phyloP scores from a whole-genome alignment of 768 basidiomycete genomes.

The Terana coerulea region DNA sequence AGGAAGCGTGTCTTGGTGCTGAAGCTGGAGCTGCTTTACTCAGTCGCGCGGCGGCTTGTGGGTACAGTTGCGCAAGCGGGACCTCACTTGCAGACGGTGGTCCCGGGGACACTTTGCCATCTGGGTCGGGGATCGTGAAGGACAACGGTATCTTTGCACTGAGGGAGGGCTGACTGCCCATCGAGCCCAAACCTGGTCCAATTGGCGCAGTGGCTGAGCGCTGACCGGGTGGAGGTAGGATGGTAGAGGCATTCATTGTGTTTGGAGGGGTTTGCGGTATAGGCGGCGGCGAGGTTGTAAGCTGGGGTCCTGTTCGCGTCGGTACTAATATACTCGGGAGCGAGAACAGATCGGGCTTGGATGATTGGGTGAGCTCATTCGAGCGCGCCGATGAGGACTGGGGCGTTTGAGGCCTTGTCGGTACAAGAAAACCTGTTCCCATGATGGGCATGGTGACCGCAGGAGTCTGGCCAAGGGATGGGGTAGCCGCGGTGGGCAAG shows the following conservation, averaged over 20 bases:
- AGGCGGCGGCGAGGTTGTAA: background rate
- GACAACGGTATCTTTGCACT: conserved; percentile 8
- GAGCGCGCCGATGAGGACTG: background rate
- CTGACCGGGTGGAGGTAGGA: conserved; percentile 12
- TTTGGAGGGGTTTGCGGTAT: background rate
- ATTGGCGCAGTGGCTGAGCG: conserved; percentile 28
- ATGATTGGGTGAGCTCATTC: background rate
- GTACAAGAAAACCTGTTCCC: background rate
- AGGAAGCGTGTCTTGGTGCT: background rate
- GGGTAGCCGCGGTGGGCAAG: background rate
- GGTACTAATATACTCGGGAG: background rate
- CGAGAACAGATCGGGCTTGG: background rate
- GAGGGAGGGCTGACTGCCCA: conserved; percentile 7
- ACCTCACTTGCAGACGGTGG: conserved; percentile 12
- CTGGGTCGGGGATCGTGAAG: conserved; percentile 1
- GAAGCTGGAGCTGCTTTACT: conserved; percentile 9
- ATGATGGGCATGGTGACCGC: background rate
- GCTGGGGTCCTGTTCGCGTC: background rate
- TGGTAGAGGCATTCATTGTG: conserved; percentile 12
- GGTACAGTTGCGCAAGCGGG: conserved; percentile 14
- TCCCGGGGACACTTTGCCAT: background rate
- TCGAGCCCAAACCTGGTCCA: conserved; percentile 14
- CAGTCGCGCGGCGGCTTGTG: background rate
- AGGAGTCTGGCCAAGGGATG: background rate
- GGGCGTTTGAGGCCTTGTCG: background rate